Base-by-base conservation (phyloP, 2,329 filamentous ascomycete genomes). In the Curvularia verruculosa region DNA sequence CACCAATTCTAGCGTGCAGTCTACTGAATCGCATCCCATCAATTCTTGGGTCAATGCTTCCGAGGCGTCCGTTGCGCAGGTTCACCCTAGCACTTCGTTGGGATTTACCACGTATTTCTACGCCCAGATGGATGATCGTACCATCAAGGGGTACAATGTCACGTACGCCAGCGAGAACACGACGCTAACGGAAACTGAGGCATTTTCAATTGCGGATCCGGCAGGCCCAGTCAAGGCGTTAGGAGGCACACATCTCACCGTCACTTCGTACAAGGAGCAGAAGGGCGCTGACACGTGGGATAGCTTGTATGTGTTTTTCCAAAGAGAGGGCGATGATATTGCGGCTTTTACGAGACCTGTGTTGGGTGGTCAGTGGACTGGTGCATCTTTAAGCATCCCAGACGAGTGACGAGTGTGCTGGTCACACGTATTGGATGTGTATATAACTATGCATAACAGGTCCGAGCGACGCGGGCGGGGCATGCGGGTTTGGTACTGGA, bases 81-180 rank as follows among this genome's bases (percentile, higher is more conserved):
- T 80, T 8, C 65, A 78, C 49, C 76, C 78, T 1, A 69, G 73
- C 0, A 77, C 76, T 1, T 77, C 73, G 1, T 66, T 80, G 0
- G 77, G 78, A 36, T 80, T 75, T 61, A 80, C 78, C 0, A 77
- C 75, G 39, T 78, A 71, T 58, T 75, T 80, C 53, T 81, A 80
- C 58, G 73, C 76, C 15, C 78, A 80, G 58, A 70, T 72, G 59
- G 66, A 60, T 1, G 73, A 74, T 31, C 64, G 67, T 13, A 66
- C 68, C 18, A 72, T 81, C 55, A 71, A 68, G 9, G 79, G 78
- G 5, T 77, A 75, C 59, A 77, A 80, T 51, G 66, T 79, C 40
- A 67, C 67, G 5, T 80, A 67, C 59, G 57, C 64, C 3, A 73
- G 75, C 0, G 77, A 80, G 56, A 78, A 78, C 37, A 78, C 76